phyloP scores from a whole-genome alignment of 1,139 yeast genomes.

The Geotrichum fermentans region DNA sequence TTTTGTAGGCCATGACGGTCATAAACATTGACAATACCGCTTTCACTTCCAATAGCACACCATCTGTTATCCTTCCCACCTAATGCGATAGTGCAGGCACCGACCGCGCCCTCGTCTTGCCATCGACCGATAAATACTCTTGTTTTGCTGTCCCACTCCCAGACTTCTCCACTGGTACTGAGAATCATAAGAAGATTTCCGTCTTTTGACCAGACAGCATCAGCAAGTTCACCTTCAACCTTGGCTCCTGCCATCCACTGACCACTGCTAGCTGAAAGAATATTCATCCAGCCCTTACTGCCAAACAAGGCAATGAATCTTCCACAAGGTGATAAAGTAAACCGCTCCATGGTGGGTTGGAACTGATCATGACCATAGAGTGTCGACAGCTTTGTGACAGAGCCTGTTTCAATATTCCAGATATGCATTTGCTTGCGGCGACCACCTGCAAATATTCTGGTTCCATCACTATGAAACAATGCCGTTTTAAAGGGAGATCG shows the following conservation, averaged over 20 bases:
- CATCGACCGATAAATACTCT: constrained; percentile 58
- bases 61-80: constrained; percentile 76
- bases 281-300: constrained; percentile 83
- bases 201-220: constrained; percentile 60
- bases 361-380: constrained; percentile 85
- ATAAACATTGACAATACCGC: constrained; percentile 86
- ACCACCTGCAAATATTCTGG: constrained; percentile 76
- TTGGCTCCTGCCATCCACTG: constrained; percentile 86
- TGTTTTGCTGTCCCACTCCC: constrained; percentile 68
- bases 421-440: constrained; percentile 87
- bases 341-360: constrained; percentile 84
- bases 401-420: constrained; percentile 78
- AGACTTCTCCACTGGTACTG: constrained; percentile 79
- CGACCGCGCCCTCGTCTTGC: constrained; percentile 85
- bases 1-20: constrained; percentile 46
- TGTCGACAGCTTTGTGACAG: constrained; percentile 77
- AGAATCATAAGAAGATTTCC: constrained; percentile 57
- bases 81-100: constrained; percentile 70
- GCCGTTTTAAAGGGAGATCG: constrained; percentile 80
- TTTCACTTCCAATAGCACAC: constrained; percentile 83
- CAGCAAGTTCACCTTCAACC: constrained; percentile 75
- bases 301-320: constrained; percentile 72
- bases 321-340: constrained; percentile 68
- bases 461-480: constrained; percentile 52
- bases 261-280: constrained; percentile 70